These are phyloP conservation scores for Logfia minima DNA, from an alignment of 129 eudicot species.

Conservation along the genomic window DNA sequence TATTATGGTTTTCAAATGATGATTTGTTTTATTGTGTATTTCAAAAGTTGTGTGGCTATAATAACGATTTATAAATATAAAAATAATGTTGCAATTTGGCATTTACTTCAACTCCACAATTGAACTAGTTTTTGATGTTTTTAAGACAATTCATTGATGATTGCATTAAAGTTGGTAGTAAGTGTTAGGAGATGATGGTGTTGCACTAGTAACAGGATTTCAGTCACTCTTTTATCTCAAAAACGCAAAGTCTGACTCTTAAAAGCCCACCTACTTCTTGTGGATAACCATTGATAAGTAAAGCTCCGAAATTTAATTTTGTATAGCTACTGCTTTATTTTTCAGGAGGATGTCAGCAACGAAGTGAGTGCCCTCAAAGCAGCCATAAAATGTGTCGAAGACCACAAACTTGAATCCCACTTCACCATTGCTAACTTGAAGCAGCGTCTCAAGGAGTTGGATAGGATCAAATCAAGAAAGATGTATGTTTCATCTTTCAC, in stretches of 20 bases:
- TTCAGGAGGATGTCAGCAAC: constrained; percentile 50
- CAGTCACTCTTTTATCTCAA: neutral
- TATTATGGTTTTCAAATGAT: neutral
- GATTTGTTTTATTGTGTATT: too few relatives aligned
- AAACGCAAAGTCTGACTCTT: too few relatives aligned
- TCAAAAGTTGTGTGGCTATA: too few relatives aligned
- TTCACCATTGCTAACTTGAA: constrained; percentile 37
- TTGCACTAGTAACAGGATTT: neutral
- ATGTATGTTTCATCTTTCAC: neutral
- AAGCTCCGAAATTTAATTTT: neutral
- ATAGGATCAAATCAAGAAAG: constrained; percentile 36
- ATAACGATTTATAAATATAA: too few relatives aligned
- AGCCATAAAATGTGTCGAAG: constrained; percentile 56
- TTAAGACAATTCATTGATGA: neutral
- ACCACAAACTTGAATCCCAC: constrained; percentile 52
- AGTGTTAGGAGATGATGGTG: neutral
- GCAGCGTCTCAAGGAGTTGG: constrained; percentile 38
- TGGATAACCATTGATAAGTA: neutral
- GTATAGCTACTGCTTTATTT: neutral
- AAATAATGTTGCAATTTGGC: neutral
- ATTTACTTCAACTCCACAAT: neutral
- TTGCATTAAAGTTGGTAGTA: neutral
- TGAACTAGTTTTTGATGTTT: neutral
- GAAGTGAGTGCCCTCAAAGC: constrained; percentile 37
- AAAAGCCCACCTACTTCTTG: too few relatives aligned